These are phyloP conservation scores for Globisporangium canariense DNA, from an alignment of 352 stramenopile genomes.

Conservation along the genomic window DNA sequence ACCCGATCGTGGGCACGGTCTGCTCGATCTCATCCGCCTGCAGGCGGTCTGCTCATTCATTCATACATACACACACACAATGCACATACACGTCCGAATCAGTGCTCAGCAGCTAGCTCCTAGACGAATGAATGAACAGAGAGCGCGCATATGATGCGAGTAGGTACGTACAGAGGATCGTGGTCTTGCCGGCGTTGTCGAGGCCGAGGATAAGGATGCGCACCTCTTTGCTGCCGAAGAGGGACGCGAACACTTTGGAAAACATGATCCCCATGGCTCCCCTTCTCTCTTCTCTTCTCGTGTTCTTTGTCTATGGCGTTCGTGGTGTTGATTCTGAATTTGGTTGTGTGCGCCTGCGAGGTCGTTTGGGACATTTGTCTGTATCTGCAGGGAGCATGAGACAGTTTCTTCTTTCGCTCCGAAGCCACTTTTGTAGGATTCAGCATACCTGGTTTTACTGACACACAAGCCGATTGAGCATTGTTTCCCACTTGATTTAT, in stretches of 20 bases:
- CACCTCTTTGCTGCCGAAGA: slow-evolving; percentile 99
- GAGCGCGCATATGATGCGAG: background rate
- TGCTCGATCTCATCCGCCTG: slow-evolving; percentile 95
- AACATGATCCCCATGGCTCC: slow-evolving; percentile 96
- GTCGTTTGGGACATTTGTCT: too few relatives aligned
- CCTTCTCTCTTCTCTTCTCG: background rate
- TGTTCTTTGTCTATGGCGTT: background rate
- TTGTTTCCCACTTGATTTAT: too few relatives aligned
- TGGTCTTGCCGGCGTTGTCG: slow-evolving; percentile 99
- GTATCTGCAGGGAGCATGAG: too few relatives aligned
- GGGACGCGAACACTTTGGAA: slow-evolving; percentile 94
- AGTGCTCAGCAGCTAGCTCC: background rate
- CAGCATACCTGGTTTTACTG: too few relatives aligned
- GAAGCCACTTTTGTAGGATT: too few relatives aligned
- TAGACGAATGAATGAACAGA: background rate
- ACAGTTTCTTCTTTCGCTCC: too few relatives aligned
- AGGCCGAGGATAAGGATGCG: slow-evolving; percentile 99
- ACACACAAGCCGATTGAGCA: too few relatives aligned
- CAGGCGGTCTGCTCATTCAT: slow-evolving; percentile 51
- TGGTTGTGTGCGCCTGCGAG: too few relatives aligned
- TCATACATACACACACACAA: background rate
- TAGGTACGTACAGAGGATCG: slow-evolving; percentile 94
- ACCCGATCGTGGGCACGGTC: slow-evolving; percentile 99
- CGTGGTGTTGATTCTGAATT: too few relatives aligned
- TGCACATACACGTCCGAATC: background rate